A percentile compares a stretch with the other conserved stretches of the same genome.
Conservation (phyloP, 2,329 filamentous ascomycete genomes). For the Cladosporium phlei region DNA sequence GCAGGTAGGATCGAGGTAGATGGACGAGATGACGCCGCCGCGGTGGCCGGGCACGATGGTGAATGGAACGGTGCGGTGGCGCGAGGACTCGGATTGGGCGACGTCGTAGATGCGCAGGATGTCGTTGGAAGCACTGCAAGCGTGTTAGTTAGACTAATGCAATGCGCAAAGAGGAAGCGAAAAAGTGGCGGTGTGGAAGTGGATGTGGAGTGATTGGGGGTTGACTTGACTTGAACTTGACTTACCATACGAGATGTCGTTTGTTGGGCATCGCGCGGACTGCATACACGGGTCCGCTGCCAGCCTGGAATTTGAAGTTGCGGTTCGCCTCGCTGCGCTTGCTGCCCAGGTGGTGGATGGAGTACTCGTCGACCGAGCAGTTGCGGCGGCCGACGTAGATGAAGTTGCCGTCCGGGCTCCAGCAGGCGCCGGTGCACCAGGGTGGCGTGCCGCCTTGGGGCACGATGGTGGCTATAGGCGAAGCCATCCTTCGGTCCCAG, state of each 20-base stretch:
- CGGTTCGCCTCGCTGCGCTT: conserved; percentile 69
- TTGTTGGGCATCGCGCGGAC: conserved; percentile 89
- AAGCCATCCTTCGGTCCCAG: conserved; percentile 77
- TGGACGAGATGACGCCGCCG: conserved; percentile 78
- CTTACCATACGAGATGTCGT: conserved; percentile 78
- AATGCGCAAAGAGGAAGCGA: neutral
- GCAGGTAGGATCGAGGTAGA: conserved; percentile 84
- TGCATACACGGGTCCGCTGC: conserved; percentile 84
- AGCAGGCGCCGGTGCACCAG: conserved; percentile 97
- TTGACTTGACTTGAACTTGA: too few species aligned
- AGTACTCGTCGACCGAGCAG: conserved; percentile 90
- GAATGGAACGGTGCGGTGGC: conserved; percentile 78
- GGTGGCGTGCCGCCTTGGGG: conserved; percentile 74
- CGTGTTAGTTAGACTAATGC: neutral
- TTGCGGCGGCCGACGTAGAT: conserved; percentile 91
- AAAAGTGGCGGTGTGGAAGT: neutral
- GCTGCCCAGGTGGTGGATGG: conserved; percentile 61
- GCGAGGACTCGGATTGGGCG: conserved; percentile 57
- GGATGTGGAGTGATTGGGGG: too few species aligned
- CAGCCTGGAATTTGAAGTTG: conserved; percentile 79
- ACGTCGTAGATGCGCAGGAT: conserved; percentile 92
- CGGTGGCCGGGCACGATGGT: conserved; percentile 90
- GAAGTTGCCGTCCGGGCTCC: conserved; percentile 91
- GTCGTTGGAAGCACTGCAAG: conserved; percentile 74
- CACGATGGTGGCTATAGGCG: conserved; percentile 73